Evolutionary conservation across 2,329 filamentous ascomycete species (phyloP).

Genomic region (Sclerotinia glacialis): DNA sequence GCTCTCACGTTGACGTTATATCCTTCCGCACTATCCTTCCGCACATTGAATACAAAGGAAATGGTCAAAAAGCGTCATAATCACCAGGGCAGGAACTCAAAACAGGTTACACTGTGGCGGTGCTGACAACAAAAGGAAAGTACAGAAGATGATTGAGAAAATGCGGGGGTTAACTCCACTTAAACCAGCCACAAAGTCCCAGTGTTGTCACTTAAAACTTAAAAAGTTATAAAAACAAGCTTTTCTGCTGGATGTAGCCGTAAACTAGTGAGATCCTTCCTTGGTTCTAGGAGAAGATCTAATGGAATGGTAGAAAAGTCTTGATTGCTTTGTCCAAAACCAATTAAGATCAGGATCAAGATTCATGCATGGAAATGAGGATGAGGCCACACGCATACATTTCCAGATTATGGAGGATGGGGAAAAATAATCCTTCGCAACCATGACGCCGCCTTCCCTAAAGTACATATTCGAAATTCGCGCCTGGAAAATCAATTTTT

Average conservation of each 20-base stretch:
- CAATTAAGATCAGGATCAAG: not conserved
- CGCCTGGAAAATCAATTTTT: not conserved
- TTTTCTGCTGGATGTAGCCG: conserved; percentile 3
- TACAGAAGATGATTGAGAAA: not conserved
- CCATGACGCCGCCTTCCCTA: conserved; percentile 6
- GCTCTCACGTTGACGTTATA: not conserved
- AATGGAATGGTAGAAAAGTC: not conserved
- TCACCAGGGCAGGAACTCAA: not conserved
- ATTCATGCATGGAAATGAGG: not conserved
- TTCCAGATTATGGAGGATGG: too few species aligned
- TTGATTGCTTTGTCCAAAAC: not conserved
- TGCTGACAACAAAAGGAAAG: not conserved
- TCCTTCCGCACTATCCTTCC: not conserved
- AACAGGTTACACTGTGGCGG: conserved; percentile 14
- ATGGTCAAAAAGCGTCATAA: not conserved
- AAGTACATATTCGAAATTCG: conserved; percentile 1
- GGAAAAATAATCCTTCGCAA: not conserved
- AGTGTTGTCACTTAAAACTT: conserved; percentile 10
- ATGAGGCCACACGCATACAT: too few species aligned
- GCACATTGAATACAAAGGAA: not conserved
- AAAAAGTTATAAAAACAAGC: conserved; percentile 11
- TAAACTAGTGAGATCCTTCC: not conserved
- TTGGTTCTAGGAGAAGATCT: too few species aligned
- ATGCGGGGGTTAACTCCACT: not conserved
- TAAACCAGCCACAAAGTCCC: conserved; percentile 8